Evolutionary conservation across 2,329 filamentous ascomycete species (phyloP), one percentile per base, ranked within the genome.

Genomic region (Colletotrichum karsti): DNA sequence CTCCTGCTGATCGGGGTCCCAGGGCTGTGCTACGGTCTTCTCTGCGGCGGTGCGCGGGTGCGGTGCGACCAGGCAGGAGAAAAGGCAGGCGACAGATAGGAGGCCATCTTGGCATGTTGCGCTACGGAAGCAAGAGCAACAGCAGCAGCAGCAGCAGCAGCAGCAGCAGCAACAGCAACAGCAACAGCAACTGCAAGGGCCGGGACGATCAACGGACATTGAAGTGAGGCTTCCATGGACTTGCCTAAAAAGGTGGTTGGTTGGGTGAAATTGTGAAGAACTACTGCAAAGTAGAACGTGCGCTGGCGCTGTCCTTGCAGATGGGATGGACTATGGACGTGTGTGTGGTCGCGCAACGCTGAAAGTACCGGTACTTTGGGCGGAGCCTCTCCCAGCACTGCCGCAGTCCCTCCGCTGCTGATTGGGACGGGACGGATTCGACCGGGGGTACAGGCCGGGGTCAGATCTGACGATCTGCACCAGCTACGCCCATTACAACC

Each of bases 301-400:
- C 18, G 28, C 28, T 50, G 46, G 46, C 28, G 46, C 46, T 26
- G 15, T 39, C 8, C 24, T 33, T 20, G 41, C 42, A 54, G 48
- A 48, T 58, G n/a, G n/a, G n/a, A n/a, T n/a, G n/a, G n/a, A n/a
- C n/a, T n/a, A 58, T 39, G 55, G 55, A 13, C 26, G 26, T 20
- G n/a, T 9, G 61, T 39, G 63, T n/a, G n/a, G n/a, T n/a, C n/a
- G n/a, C n/a, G n/a, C n/a, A n/a, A n/a, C n/a, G n/a, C n/a, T n/a
- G n/a, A n/a, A n/a, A n/a, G n/a, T 67, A 67, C 59, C 51, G 51
- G 59, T 63, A 63, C 63, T 28, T 67, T 18, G 20, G n/a, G 63
- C 58, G 63, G 63, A 50, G 57, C 56, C 33, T 42, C 57, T 46
- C 39, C 18, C 20, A 30, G 18, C 22, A 58, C 28, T 42, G 24